A percentile compares a stretch with the other conserved stretches of the same genome.
phyloP scores from a whole-genome alignment of 2,329 filamentous ascomycete genomes.

The Phyllosticta citrichinensis region DNA sequence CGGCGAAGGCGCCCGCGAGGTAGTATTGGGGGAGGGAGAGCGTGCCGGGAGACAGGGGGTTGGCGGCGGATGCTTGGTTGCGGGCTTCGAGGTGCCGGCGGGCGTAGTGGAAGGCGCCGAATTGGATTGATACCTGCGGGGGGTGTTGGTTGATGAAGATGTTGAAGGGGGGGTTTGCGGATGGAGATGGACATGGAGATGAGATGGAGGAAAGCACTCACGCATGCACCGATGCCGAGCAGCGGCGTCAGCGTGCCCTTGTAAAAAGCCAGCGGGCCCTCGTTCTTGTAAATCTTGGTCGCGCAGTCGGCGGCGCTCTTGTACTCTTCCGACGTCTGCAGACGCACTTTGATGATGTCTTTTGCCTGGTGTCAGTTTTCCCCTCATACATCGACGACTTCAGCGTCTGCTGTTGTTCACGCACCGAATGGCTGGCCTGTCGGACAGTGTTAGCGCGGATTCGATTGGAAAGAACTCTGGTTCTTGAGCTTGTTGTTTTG shows the following conservation, averaged over 20 bases:
- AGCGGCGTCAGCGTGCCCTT: constrained; percentile 93
- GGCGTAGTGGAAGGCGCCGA: constrained; percentile 90
- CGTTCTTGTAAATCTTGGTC: constrained; percentile 71
- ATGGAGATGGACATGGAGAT: too few relatives aligned
- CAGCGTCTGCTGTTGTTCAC: constrained; percentile 13
- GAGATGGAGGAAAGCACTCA: constrained; percentile 29
- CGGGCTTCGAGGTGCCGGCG: constrained; percentile 72
- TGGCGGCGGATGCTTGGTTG: constrained; percentile 42
- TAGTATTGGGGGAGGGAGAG: constrained; percentile 84
- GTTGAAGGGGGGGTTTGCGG: background rate
- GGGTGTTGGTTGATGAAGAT: background rate
- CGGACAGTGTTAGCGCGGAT: background rate
- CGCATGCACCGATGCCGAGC: constrained; percentile 91
- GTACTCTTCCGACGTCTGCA: constrained; percentile 83
- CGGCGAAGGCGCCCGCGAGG: constrained; percentile 80
- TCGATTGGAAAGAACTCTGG: too few relatives aligned
- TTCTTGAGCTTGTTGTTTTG: too few relatives aligned
- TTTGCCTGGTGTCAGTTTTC: constrained; percentile 14
- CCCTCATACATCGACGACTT: background rate
- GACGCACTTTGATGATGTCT: constrained; percentile 95
- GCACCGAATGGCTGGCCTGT: constrained; percentile 57
- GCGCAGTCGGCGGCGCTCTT: constrained; percentile 71
- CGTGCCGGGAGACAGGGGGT: constrained; percentile 21
- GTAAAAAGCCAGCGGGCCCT: constrained; percentile 90
- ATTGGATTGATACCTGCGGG: constrained; percentile 70